Evolutionary conservation across 1,284 basidiomycete genomes (phyloP), one percentile per base, ranked within the genome.

Genomic region (Leccinum fuscescens): DNA sequence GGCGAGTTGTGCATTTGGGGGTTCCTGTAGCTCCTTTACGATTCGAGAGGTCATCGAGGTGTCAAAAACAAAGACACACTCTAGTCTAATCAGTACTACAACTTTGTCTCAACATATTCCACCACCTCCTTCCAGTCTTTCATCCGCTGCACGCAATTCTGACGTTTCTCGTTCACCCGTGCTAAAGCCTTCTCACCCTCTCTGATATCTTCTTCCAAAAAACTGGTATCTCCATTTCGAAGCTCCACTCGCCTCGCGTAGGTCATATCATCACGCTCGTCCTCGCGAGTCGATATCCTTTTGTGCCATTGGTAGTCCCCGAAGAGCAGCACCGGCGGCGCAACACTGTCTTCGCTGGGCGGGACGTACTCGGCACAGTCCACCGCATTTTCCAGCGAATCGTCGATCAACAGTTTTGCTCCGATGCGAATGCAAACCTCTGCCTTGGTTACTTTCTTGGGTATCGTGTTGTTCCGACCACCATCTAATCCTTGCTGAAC

Each of bases 301-400:
- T 76, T 78, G 72, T 91, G 92, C 91, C 91, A 93, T 56, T 83
- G 79, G 66, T 92, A 91, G 52, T 83, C 75, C n/a, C 90, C 91
- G 65, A 92, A 92, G 6, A 93, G 79, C 37, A 93, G 75, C n/a
- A 88, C 86, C 2, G 79, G 82, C 14, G 82, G 73, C 3, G 56
- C 56, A 27, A 72, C 39, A 67, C 74, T 20, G 70, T 59, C 60
- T 17, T 50, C 69, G 6, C 44, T 59, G 29, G 51, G 55, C 12
- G 71, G 48, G 11, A 59, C 37, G 57, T 76, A 49, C 24, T 72
- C 77, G 0, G 80, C 79, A 61, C 85, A 85, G 58, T 85, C 80
- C 12, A 89, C 67, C 15, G 88, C 88, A 72, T 93, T 92, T 73
- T 93, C 91, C 37, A 86, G 71, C 3, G 89, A 90, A 75, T 93